Base-by-base conservation (phyloP, 345 rosid genomes). In the Fremontodendron californicum region DNA sequence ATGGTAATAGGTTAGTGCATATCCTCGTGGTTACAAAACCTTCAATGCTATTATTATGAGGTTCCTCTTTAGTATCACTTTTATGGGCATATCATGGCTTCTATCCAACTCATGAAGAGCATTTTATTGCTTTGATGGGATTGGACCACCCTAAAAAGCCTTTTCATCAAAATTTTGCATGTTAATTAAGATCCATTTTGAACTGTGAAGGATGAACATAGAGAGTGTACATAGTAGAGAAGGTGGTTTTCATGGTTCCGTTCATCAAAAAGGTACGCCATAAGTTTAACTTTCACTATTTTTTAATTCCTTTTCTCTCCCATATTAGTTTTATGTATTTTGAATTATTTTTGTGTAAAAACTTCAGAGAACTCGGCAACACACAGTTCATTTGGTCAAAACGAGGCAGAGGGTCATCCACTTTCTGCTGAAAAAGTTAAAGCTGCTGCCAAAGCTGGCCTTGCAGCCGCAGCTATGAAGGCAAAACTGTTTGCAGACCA, bases 401-500 rank as follows among this genome's bases (percentile, higher is more conserved):
- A 87, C 52, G 92, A 89, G 80, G 81, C 78, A 0, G 88, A 85
- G 77, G 80, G 25, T 51, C 81, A 85, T 46, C 82, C 92, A 74
- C 23, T 93, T 55, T 84, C 97, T 75, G 77, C 85, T 33, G 97
- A 91, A 73, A 91, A 89, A 73, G 94, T 91, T 45, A 85, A 89
- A 87, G 85, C 83, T 62, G 98, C 98, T 66, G 94, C 96, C 19
- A 85, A 86, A 88, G 94, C 85, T 52, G 99, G 99, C 80, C 92
- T 96, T 83, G 83, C 97, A 79, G 97, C 98, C 78, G 97, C 99
- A 60, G 98, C 99, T 68, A 93, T 90, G 33, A 96, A 96, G 84
- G 94, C 98, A 58, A 96, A 96, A 82, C 83, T 93, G 98, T 96
- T 96, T 89, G 98, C 99, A 0, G 99, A 96, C 84, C 99, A 96